A percentile compares a stretch with the other conserved stretches of the same genome.
Evolutionary conservation across 805 yeast genomes (phyloP).

Genomic region (Alloascoidea hylecoeti): DNA sequence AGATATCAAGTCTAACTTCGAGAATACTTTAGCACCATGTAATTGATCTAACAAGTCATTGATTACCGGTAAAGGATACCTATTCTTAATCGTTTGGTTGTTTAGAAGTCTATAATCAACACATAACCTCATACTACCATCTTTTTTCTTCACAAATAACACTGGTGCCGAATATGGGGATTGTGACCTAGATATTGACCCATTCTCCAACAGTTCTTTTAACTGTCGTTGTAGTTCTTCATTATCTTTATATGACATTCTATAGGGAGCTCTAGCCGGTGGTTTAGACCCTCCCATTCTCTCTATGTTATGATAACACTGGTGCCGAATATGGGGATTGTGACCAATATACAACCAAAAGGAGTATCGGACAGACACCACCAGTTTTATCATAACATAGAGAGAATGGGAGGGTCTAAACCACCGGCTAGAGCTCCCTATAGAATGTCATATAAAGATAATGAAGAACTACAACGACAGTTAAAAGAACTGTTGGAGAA

Average conservation of each 20-base stretch:
- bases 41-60: conserved; percentile 6
- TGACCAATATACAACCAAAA: no score
- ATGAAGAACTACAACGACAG: conserved; percentile 2
- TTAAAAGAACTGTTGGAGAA: background rate
- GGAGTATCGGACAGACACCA: no score
- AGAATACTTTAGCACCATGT: conserved; percentile 5
- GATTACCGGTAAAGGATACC: conserved; percentile 11
- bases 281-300: conserved; percentile 4
- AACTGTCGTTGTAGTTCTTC: conserved; percentile 1
- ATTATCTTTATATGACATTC: conserved; percentile 5
- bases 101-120: conserved; percentile 10
- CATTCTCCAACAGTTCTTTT: background rate
- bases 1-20: conserved; percentile 9
- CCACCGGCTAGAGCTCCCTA: conserved; percentile 4
- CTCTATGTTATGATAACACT: no score
- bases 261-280: conserved; percentile 4
- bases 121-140: conserved; percentile 8
- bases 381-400: no score
- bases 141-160: conserved; percentile 10
- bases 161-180: conserved; percentile 8
- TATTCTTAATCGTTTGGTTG: conserved; percentile 7
- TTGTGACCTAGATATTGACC: conserved; percentile 4
- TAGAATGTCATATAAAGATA: conserved; percentile 5
- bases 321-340: no score
- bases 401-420: conserved; percentile 3